These are phyloP conservation scores for Syncephalis fuscata DNA, from an alignment of 371 early-diverging fungal species.

Conservation along the genomic window DNA sequence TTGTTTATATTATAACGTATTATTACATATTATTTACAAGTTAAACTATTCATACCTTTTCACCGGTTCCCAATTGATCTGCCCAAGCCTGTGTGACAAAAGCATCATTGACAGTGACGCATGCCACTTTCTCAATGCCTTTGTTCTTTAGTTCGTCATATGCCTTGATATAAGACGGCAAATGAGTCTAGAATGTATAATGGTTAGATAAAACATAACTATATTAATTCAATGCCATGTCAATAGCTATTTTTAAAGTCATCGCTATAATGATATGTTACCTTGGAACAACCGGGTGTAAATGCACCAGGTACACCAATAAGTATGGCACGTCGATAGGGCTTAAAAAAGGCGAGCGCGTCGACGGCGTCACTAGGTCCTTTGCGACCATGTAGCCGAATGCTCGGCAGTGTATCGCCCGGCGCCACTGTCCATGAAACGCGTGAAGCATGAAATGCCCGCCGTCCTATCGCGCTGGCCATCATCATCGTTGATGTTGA, in stretches of 20 bases:
- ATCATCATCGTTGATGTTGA: too few species aligned
- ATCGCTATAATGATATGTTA: neutral
- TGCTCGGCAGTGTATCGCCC: slow-evolving; percentile 17
- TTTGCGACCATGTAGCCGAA: slow-evolving; percentile 15
- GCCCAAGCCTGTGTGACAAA: slow-evolving; percentile 61
- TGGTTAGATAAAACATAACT: too few species aligned
- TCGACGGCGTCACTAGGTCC: slow-evolving; percentile 21
- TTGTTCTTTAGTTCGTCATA: slow-evolving; percentile 30
- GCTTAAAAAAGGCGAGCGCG: slow-evolving; percentile 11
- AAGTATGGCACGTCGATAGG: slow-evolving; percentile 23
- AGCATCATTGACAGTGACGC: slow-evolving; percentile 48
- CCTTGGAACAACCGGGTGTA: slow-evolving; percentile 38
- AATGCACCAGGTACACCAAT: slow-evolving; percentile 47
- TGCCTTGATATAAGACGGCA: slow-evolving; percentile 45
- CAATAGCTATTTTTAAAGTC: too few species aligned
- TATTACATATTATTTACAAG: too few species aligned
- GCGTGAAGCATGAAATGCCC: too few species aligned
- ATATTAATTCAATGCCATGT: too few species aligned
- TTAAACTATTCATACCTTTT: slow-evolving; percentile 7
- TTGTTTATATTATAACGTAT: too few species aligned
- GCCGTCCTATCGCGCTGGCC: too few species aligned
- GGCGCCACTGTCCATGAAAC: too few species aligned
- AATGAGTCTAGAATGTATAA: slow-evolving; percentile 27
- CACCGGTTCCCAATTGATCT: slow-evolving; percentile 17
- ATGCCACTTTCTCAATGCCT: slow-evolving; percentile 47